Conservation (phyloP, 139 green algal species). For the Chlamydomonas schloesseri region DNA sequence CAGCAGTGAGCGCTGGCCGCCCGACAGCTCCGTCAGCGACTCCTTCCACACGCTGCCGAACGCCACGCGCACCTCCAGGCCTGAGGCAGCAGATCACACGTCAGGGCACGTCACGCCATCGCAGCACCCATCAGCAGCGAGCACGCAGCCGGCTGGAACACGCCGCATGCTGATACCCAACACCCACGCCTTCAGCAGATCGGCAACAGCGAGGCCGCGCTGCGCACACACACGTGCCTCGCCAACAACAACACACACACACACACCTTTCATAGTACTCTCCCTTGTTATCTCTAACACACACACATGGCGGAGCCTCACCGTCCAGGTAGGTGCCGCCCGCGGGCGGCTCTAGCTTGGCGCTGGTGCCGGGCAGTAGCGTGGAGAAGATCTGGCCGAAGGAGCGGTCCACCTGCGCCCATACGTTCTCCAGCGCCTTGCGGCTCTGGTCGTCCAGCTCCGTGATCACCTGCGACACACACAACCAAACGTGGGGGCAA, state of each 20-base stretch:
- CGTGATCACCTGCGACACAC: conserved; percentile 82
- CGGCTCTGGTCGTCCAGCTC: conserved; percentile 98
- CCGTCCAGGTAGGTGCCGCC: conserved; percentile 84
- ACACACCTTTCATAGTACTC: too few species aligned
- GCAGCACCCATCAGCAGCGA: too few species aligned
- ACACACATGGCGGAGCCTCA: too few species aligned
- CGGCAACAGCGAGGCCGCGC: too few species aligned
- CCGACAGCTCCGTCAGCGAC: conserved; percentile 94
- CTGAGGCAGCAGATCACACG: too few species aligned
- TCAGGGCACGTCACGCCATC: too few species aligned
- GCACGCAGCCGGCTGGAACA: too few species aligned
- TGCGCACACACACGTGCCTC: too few species aligned
- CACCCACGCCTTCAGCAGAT: too few species aligned
- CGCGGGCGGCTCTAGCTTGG: conserved; percentile 94
- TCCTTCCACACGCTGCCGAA: conserved; percentile 99
- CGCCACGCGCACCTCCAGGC: conserved; percentile 94
- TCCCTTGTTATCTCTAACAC: too few species aligned
- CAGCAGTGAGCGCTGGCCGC: conserved; percentile 96
- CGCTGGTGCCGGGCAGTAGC: conserved; percentile 94
- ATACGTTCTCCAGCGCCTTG: conserved; percentile 88
- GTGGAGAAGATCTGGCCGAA: conserved; percentile 98
- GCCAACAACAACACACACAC: too few species aligned
- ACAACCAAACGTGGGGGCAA: neutral
- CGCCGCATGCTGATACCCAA: too few species aligned
- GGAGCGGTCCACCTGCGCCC: conserved; percentile 91